Base-by-base conservation (phyloP, 768 basidiomycete species). In the Leccinum aurantiacum region DNA sequence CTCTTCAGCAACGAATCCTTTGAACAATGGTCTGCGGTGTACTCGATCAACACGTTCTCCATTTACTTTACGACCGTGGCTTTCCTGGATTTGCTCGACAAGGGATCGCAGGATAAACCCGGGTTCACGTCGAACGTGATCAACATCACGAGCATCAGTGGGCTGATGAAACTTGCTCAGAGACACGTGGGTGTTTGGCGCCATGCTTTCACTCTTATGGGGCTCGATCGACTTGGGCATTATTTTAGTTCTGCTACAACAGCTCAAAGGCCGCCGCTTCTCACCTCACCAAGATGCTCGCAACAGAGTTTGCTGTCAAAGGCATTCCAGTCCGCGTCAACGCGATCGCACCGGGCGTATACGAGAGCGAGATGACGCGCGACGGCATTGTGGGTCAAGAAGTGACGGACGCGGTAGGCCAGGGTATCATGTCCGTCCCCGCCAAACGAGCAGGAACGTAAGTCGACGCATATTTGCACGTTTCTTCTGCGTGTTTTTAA, bases 101-200 rank as follows among this genome's bases (percentile, higher is more conserved):
- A 85, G 64, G 91, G 89, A 31, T 83, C 87, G 24, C 78, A 82
- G 64, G 88, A 89, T 60, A 70, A 71, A 33, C 74, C 78, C 8
- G 80, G 79, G 4, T 87, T 81, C 69, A 84, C 83, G 19, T 86
- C 90, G 22, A 80, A 75, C 51, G 86, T 92, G 29, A 82, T 93
- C 66, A 92, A 91, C 70, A 86, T 86, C 63, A 90, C 90, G 4
- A 89, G 88, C 54, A 85, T 92, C 56, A 90, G 89, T 60, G 91
- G 90, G 2, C 53, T 86, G 54, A 78, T 81, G 59, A 90, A 89
- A 72, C 60, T 90, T 22, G 82, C 88, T 1, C 90, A 92, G 70
- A 81, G 86, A 61, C 91, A 93, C 66, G 91, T 91, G 72, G n/a
- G 87, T 73, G 49, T n/a, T 37, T 14, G 19, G 1, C 25, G 25